Evolutionary conservation across 495 filamentous ascomycete genomes (phyloP).

Genomic region (Hypoxylon intermedium): DNA sequence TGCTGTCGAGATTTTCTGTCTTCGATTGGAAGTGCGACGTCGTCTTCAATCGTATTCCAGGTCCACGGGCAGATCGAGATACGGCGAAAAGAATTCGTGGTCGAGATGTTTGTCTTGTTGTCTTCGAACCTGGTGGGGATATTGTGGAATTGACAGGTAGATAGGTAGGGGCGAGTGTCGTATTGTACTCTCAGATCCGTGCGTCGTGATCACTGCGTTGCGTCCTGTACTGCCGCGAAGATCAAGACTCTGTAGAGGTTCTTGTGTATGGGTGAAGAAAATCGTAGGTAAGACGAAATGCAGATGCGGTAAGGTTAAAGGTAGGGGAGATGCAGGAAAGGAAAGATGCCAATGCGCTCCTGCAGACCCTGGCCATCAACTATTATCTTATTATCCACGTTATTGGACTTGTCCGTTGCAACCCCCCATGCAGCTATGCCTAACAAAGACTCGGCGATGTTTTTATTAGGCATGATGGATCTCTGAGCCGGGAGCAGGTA

Average conservation of each 20-base stretch:
- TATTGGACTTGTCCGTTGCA: constrained; percentile 36
- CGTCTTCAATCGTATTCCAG: neutral
- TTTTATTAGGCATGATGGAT: constrained; percentile 42
- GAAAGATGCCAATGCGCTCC: constrained; percentile 28
- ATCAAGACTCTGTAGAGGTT: constrained; percentile 14
- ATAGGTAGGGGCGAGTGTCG: constrained; percentile 14
- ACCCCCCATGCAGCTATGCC: constrained; percentile 41
- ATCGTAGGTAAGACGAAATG: constrained; percentile 22
- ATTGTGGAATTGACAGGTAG: constrained; percentile 6
- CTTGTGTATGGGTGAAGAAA: constrained; percentile 10
- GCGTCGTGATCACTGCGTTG: constrained; percentile 19
- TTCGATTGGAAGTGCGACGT: constrained; percentile 1
- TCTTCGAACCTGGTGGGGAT: constrained; percentile 22
- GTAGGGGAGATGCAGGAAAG: constrained; percentile 21
- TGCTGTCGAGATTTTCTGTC: constrained; percentile 5
- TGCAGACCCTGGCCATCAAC: constrained; percentile 24
- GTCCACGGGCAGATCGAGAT: constrained; percentile 4
- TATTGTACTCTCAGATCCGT: constrained; percentile 35
- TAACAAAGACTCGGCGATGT: constrained; percentile 37
- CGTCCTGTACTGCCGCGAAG: constrained; percentile 29
- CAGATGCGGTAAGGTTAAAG: constrained; percentile 8
- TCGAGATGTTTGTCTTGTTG: too few relatives aligned
- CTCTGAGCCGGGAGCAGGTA: constrained; percentile 32
- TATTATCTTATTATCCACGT: constrained; percentile 42
- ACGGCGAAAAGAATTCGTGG: constrained; percentile 8